Base-by-base conservation (phyloP, 768 basidiomycete genomes). In the Kwoniella bestiolae region DNA sequence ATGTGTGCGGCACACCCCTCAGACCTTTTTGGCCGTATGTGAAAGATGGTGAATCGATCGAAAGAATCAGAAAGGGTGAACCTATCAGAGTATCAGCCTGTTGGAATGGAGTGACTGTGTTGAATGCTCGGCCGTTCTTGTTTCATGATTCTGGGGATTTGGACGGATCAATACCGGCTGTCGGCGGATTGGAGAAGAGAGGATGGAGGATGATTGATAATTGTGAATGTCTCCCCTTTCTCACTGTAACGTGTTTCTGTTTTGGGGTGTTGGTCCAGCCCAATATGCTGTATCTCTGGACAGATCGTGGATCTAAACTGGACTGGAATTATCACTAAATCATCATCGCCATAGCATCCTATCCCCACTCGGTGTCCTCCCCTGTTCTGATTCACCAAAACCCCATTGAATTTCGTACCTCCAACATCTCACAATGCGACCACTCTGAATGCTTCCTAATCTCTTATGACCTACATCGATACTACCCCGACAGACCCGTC, bases 21-120 rank as follows among this genome's bases (percentile, higher is more conserved):
- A 65, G 65, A 18, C 60, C 66, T 5, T 64, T 56, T 8, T 64
- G 58, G 26, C 66, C 60, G 0, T 69, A 71, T 34, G 69, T 60
- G 29, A 56, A 53, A 21, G 67, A 67, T 34, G 12, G 55, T 11
- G 28, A 31, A 5, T 53, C 55, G 2, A 35, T 58, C 6, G 21
- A 58, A 5, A 45, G 34, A 31, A 46, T 71, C 9, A 23, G 51
- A 3, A 34, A 55, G 8, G 35, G 56, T 4, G 14, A 45, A 44
- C 41, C 59, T 7, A 50, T 62, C 8, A 28, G 44, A 16, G 66
- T 66, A 14, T 69, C 73, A 16, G 63, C 70, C 1, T 79, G 77
- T 55, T 79, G 77, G 77, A 76, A 79, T 38, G 77, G 77, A 1
- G 65, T 69, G 41, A 63, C 75, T 12, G 73, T 71, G 0, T 63